Conservation (phyloP, 2,329 filamentous ascomycete genomes). For the Pseudogymnoascus sp. region DNA sequence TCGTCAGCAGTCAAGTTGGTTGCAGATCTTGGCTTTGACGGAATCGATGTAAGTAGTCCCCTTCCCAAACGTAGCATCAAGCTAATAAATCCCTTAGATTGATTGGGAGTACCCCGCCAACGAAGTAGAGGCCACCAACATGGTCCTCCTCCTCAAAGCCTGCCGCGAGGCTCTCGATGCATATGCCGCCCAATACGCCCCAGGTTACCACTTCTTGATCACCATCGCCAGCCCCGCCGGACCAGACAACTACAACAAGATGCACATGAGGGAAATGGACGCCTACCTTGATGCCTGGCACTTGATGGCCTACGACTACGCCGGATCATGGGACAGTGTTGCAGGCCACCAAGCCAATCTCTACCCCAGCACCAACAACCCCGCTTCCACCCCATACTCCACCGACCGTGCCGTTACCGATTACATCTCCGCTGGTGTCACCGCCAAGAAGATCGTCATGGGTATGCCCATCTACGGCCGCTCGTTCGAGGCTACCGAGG, state of each 20-base stretch:
- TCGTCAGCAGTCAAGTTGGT: slow-evolving; percentile 61
- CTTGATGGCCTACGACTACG: slow-evolving; percentile 69
- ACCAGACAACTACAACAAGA: slow-evolving; percentile 39
- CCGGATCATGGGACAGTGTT: slow-evolving; percentile 55
- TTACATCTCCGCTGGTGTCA: slow-evolving; percentile 59
- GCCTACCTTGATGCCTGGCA: slow-evolving; percentile 48
- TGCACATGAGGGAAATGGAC: slow-evolving; percentile 43
- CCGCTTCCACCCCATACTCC: slow-evolving; percentile 60
- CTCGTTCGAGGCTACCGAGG: slow-evolving; percentile 58
- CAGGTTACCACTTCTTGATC: slow-evolving; percentile 46
- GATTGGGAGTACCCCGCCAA: slow-evolving; percentile 25
- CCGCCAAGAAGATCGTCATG: slow-evolving; percentile 61
- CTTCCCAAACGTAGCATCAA: slow-evolving; percentile 3
- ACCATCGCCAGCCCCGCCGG: slow-evolving; percentile 48
- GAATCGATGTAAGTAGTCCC: slow-evolving; percentile 32
- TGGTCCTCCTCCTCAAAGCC: slow-evolving; percentile 28
- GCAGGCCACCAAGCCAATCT: slow-evolving; percentile 70
- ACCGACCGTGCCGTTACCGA: slow-evolving; percentile 57
- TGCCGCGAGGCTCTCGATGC: slow-evolving; percentile 39
- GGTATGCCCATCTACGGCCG: slow-evolving; percentile 79
- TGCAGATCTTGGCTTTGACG: slow-evolving; percentile 62
- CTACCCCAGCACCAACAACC: slow-evolving; percentile 47
- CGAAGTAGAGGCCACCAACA: slow-evolving; percentile 24
- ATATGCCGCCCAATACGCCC: slow-evolving; percentile 39
- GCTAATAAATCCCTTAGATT: slow-evolving; percentile 8